Base-by-base conservation (phyloP, 495 filamentous ascomycete genomes). In the Trichoderma parareesei region DNA sequence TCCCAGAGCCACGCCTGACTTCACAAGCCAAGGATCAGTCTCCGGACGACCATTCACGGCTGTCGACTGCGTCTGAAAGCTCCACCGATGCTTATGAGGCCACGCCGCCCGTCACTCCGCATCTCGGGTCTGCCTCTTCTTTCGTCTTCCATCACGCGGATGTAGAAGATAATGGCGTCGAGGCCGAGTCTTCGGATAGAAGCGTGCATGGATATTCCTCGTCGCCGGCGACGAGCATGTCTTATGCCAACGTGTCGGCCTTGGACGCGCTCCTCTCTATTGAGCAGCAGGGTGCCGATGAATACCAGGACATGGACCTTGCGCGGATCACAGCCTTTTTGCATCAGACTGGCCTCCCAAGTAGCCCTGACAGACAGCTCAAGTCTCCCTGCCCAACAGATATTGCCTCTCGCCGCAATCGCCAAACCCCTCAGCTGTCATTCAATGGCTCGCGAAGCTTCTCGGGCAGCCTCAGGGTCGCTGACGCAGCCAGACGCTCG, bases 351-450 rank as follows among this genome's bases (percentile, higher is more conserved):
- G 70, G 70, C 1, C 63, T 67, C 11, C 64, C 63, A 2, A 18
- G 67, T 10, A 57, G 53, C 16, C 62, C 67, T 3, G 65, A 70
- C 27, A 13, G 73, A 57, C 70, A 71, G n/a, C 77, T 82, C 68
- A 77, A 73, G 67, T 79, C 78, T 0, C 79, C 79, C 2, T 77
- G 78, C 38, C 72, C 78, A 1, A 73, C 76, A 46, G 77, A 82
- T 65, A 77, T 82, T 46, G 79, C 79, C 27, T 73, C 76, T 18
- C 75, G 79, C 38, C 72, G 79, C 64, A 82, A 81, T 65, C 72
- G 76, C 8, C 74, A 78, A 11, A 78, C 79, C 2, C 74, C 78
- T 13, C 70, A 74, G 16, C 72, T 82, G 6, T 76, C 73, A 14
- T 68, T 75, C 18, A 41, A 71, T 16, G 69, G 76, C 3, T 66